Evolutionary conservation across 176 grass and related monocot species (phyloP), one percentile per base, ranked within the genome.

Genomic region (Alloteropsis semialata): DNA sequence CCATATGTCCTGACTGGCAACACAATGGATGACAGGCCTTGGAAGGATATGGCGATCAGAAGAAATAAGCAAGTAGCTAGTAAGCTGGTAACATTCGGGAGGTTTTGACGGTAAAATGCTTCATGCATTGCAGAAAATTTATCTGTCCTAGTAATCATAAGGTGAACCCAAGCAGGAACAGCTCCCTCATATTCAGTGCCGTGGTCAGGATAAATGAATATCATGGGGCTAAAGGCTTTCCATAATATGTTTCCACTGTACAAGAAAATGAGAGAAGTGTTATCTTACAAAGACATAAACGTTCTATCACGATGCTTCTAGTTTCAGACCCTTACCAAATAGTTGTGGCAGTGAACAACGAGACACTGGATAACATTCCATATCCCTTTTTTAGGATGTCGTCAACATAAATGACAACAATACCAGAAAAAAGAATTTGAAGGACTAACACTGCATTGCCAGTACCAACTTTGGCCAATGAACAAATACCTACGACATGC

Each of bases 341-440:
- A 57, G 37, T 64, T 18, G 69, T 36, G 28, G 81, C 69, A 49
- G 69, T 83, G 41, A 64, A 65, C 67, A 83, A 62, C n/a, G 69
- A 62, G 27, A 75, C 41, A 65, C 67, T 16, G 38, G 69, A 29
- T 16, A 56, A 55, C 43, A 83, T 32, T 17, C 81, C 81, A 74
- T 75, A 83, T 65, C 81, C 81, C 55, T 83, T 83, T 51, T 75
- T 56, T 63, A 83, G 56, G 17, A 75, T 11, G 17, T 74, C 81
- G 19, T 83, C 81, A 46, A 83, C 44, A 83, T 74, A 83, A 74
- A 83, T 75, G 43, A 75, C 56, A 49, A 74, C 16, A 1, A 75
- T 65, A 51, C 38, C 68, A 49, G 53, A 70, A 4, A 30, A 65
- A 33, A 83, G 2, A 34, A 75, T 21, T 13, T 83, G 81, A 74